A percentile compares a stretch with the other conserved stretches of the same genome.
Conservation (phyloP, 352 stramenopile genomes). For the Thraustochytrium striatum region DNA sequence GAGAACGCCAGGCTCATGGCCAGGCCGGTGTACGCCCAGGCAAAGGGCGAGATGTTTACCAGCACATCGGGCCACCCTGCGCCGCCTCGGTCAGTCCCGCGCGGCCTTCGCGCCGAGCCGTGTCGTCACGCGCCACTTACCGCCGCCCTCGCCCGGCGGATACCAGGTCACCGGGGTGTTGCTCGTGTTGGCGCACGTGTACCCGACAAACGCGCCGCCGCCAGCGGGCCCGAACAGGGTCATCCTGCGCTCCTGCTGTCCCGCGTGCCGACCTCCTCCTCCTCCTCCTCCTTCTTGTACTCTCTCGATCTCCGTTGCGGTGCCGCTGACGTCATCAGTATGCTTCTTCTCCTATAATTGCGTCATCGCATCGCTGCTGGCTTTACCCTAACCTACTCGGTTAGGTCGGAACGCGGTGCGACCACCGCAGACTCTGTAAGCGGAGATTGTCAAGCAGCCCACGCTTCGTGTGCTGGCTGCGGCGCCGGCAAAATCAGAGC, state of each 20-base stretch:
- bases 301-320: background rate
- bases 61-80: slow-evolving; percentile 49
- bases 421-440: no score
- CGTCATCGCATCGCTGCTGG: no score
- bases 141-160: background rate
- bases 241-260: no score
- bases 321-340: no score
- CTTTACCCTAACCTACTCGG: no score
- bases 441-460: no score
- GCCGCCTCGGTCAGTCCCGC: background rate
- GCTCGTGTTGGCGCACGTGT: slow-evolving; percentile 41
- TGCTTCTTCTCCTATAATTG: no score
- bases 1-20: slow-evolving; percentile 91
- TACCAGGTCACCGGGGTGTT: slow-evolving; percentile 41
- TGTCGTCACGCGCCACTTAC: background rate
- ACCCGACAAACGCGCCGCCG: slow-evolving; percentile 26
- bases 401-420: no score
- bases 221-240: slow-evolving; percentile 7
- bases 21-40: slow-evolving; percentile 94
- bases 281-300: background rate
- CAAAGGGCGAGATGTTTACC: slow-evolving; percentile 91
- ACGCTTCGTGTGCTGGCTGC: no score
- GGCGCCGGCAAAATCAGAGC: no score
- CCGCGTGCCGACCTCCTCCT: background rate
- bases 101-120: background rate